These are phyloP conservation scores for Sarocladiaceae sp. DNA, from an alignment of 2,329 filamentous ascomycete species.

Conservation along the genomic window DNA sequence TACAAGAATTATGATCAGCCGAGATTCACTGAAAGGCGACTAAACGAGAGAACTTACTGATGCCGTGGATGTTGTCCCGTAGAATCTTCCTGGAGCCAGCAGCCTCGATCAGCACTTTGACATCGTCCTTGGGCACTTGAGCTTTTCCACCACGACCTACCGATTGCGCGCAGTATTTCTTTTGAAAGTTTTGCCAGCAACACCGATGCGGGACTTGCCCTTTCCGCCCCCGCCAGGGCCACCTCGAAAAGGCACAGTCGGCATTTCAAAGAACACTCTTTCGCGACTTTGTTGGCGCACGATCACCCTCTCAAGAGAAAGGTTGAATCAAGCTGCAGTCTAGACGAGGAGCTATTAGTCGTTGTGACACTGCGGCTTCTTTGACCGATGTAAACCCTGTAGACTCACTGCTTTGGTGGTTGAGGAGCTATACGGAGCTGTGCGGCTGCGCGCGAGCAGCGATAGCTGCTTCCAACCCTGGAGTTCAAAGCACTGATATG, in stretches of 20 bases:
- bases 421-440: too few relatives aligned
- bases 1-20: slow-evolving; percentile 4
- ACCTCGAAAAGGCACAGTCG: slow-evolving; percentile 19
- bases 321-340: too few relatives aligned
- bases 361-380: too few relatives aligned
- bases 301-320: neutral
- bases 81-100: slow-evolving; percentile 37
- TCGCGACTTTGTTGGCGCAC: slow-evolving; percentile 18
- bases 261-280: too few relatives aligned
- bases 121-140: slow-evolving; percentile 9
- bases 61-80: slow-evolving; percentile 42
- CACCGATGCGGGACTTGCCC: slow-evolving; percentile 5
- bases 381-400: too few relatives aligned
- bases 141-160: slow-evolving; percentile 13
- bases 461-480: too few relatives aligned
- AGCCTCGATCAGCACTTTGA: neutral
- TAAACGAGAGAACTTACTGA: slow-evolving; percentile 42
- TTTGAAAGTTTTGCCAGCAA: slow-evolving; percentile 18
- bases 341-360: too few relatives aligned
- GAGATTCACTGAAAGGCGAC: too few relatives aligned
- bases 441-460: too few relatives aligned
- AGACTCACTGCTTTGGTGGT: too few relatives aligned
- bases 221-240: slow-evolving; percentile 21
- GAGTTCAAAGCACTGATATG: too few relatives aligned
- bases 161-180: slow-evolving; percentile 19